Conservation (phyloP, 2,329 filamentous ascomycete genomes). For the Verticillium nonalfalfae region DNA sequence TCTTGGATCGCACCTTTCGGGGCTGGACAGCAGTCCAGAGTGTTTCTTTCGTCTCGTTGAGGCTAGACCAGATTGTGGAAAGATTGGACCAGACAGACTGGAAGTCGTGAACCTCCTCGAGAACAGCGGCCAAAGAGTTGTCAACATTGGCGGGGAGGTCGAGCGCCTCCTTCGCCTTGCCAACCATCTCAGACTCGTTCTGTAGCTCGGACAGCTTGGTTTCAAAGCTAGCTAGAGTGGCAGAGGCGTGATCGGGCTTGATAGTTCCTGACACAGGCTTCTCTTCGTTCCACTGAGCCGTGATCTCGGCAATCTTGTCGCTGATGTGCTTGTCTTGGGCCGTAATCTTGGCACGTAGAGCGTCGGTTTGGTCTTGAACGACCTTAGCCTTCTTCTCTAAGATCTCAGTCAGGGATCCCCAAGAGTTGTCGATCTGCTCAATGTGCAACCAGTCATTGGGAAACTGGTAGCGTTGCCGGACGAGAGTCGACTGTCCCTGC, state of each 20-base stretch:
- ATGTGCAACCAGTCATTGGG: slow-evolving; percentile 91
- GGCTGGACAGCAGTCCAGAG: slow-evolving; percentile 96
- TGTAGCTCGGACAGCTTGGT: slow-evolving; percentile 77
- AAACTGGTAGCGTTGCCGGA: slow-evolving; percentile 89
- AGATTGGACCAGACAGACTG: slow-evolving; percentile 97
- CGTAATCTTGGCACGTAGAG: slow-evolving; percentile 85
- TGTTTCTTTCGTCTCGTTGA: slow-evolving; percentile 88
- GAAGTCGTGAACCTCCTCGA: slow-evolving; percentile 97
- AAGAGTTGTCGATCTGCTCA: slow-evolving; percentile 93
- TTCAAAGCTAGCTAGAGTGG: slow-evolving; percentile 77
- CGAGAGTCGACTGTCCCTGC: slow-evolving; percentile 87
- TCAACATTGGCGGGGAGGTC: slow-evolving; percentile 78
- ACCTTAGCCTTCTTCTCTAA: slow-evolving; percentile 89
- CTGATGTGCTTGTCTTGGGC: slow-evolving; percentile 89
- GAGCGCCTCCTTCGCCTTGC: slow-evolving; percentile 93
- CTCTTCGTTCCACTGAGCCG: slow-evolving; percentile 86
- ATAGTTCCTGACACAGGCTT: slow-evolving; percentile 96
- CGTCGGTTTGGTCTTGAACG: slow-evolving; percentile 94
- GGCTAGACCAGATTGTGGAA: slow-evolving; percentile 91
- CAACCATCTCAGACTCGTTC: slow-evolving; percentile 86
- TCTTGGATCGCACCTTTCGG: slow-evolving; percentile 80
- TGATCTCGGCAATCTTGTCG: slow-evolving; percentile 81
- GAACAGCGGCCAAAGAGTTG: slow-evolving; percentile 72
- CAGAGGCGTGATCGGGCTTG: slow-evolving; percentile 80
- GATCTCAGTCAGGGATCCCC: slow-evolving; percentile 88